Base-by-base conservation (phyloP, 140 eudicot species). In the Cichorium intybus region DNA sequence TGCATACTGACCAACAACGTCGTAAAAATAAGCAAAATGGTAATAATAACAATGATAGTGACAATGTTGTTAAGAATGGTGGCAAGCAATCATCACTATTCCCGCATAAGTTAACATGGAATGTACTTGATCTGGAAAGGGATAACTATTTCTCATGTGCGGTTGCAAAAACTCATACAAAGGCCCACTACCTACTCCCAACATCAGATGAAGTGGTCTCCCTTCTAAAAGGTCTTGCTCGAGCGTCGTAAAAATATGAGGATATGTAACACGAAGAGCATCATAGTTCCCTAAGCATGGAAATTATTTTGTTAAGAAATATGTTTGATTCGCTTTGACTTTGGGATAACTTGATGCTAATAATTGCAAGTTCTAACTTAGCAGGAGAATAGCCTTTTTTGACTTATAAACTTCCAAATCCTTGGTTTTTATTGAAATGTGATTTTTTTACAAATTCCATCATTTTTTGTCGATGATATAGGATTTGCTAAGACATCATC, bases 131-230 rank as follows among this genome's bases (percentile, higher is more conserved):
- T 66, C 75, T 92, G 20, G 81, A 88, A 45, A 87, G 81, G 41
- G 96, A 88, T 46, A 85, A 92, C 24, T 92, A 92, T 70, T 92
- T 92, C 72, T 92, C 98, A 2, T 87, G 96, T 60, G 72, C 92
- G 10, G 95, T 87, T 49, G 89, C 95, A 29, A 74, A 87, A 5
- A 77, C 60, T 10, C 92, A 87, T 11, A 81, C 95, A 60, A 85
- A 80, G 28, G 96, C 98, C 15, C 81, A 89, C 49, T 91, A 91
- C 62, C 70, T 64, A 58, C 81, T 91, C 20, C 68, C 59, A n/a
- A 76, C 81, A 8, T 70, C 95, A 0, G 89, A 88, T n/a, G 92
- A 88, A 11, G 98, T 92, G 6, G 96, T 88, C 50, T 64, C 78
- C 5, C 83, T 92, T 70, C 67, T 92, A 15, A 92, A 66, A 80